Conservation (phyloP, 345 rosid species). For the Corchorus capsularis region DNA sequence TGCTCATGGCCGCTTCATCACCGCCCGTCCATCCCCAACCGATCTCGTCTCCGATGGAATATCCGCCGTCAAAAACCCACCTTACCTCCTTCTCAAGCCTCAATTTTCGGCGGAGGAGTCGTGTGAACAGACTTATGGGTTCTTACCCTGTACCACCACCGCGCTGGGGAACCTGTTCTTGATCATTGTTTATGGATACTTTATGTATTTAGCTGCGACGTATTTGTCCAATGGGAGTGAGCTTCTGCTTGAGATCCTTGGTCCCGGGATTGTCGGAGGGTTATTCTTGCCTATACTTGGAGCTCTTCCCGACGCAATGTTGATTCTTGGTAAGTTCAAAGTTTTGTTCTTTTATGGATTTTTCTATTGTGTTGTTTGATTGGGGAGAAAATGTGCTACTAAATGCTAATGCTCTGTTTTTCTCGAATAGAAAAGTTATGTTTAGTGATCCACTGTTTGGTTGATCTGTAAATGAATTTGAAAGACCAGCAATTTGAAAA, state of each 20-base stretch:
- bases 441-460: background rate
- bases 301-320: conserved; percentile 98
- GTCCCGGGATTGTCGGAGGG: conserved; percentile 95
- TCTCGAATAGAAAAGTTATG: background rate
- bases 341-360: background rate
- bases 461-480: conserved; percentile 7
- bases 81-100: conserved; percentile 17
- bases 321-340: conserved; percentile 66
- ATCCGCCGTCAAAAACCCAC: conserved; percentile 16
- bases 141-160: conserved; percentile 88
- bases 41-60: conserved; percentile 69
- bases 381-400: background rate
- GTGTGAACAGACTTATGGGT: conserved; percentile 91
- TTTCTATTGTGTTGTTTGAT: background rate
- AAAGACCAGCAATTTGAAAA: background rate
- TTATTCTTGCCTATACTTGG: conserved; percentile 91
- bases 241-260: conserved; percentile 86
- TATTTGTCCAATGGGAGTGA: conserved; percentile 85
- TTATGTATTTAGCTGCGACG: conserved; percentile 83
- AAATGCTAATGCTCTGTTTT: background rate
- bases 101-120: conserved; percentile 31
- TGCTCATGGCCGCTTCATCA: conserved; percentile 45
- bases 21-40: conserved; percentile 14
- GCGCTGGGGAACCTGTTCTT: conserved; percentile 72
- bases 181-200: conserved; percentile 72